Base-by-base conservation (phyloP, 208 protist species). In the Trypanosoma mega region DNA sequence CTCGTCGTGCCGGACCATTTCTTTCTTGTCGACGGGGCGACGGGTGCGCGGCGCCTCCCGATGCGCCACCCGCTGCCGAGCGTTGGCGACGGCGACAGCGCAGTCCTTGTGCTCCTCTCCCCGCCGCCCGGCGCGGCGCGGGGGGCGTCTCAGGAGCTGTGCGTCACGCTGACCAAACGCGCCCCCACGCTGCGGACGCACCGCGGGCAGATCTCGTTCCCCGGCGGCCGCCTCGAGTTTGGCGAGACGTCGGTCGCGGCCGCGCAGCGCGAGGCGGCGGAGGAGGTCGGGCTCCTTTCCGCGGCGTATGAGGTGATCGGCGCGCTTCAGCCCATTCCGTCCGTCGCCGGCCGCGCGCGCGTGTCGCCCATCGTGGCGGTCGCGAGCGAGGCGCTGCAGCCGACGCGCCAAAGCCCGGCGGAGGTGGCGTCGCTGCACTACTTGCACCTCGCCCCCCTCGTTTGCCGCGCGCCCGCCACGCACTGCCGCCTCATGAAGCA, bases 101-200 rank as follows among this genome's bases (percentile, higher is more conserved):
- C 84, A 9, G 77, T 88, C 53, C 70, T 93, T 2, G n/a, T 92
- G 9, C 37, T 92, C 12, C 72, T 91, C 2, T 89, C 83, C 21
- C 85, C 85, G 0, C 53, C 77, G 0, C 63, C 67, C 12, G 71
- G 51, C 14, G 21, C 33, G 0, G 20, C 41, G 0, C 45, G 11
- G 45, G 49, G 23, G 16, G 73, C 51, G 20, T 88, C 89, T 62
- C 80, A 87, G 51, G 90, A 93, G 63, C 76, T 93, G 72, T 92
- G 83, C 68, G 79, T 96, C 51, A 89, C 84, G 0, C 67, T 96
- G n/a, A 93, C 86, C 16, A 87, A 92, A 63, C 76, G 90, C n/a
- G 78, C 80, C 1, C 53, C 61, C 16, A 73, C 58, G 36, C 58
- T 92, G 16, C 63, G 76, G 45, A 71, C 53, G n/a, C 85, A 93